Conservation (phyloP, 2,329 filamentous ascomycete genomes). For the Lasiodiplodia sp. region DNA sequence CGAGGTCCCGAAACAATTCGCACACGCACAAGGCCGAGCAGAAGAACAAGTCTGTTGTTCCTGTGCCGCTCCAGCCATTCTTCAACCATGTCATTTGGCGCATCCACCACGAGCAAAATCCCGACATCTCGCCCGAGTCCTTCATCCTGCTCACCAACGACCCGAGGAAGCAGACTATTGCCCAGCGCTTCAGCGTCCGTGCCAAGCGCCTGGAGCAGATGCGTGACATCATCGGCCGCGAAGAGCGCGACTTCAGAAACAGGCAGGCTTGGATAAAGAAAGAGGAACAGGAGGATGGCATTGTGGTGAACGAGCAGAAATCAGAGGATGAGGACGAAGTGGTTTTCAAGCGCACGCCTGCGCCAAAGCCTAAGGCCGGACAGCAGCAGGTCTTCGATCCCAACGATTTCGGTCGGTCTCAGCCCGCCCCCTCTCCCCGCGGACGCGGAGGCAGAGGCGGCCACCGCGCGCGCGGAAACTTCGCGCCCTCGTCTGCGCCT, state of each 20-base stretch:
- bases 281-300: conserved; percentile 40
- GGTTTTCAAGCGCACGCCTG: conserved; percentile 39
- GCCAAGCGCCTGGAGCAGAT: conserved; percentile 59
- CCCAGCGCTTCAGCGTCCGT: conserved; percentile 58
- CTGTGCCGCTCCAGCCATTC: conserved; percentile 52
- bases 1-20: conserved; percentile 17
- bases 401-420: conserved; percentile 55
- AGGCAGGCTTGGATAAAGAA: conserved; percentile 47
- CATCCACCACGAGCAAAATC: conserved; percentile 58
- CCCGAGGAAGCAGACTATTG: conserved; percentile 52
- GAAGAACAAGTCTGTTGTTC: conserved; percentile 45
- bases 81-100: conserved; percentile 62
- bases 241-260: conserved; percentile 57
- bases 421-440: conserved; percentile 33
- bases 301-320: background rate
- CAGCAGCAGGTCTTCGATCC: conserved; percentile 54
- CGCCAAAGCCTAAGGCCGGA: conserved; percentile 36
- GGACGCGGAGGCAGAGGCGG: conserved; percentile 38
- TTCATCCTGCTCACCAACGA: conserved; percentile 62
- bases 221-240: conserved; percentile 56
- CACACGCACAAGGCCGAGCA: conserved; percentile 27
- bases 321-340: conserved; percentile 49
- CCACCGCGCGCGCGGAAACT: conserved; percentile 35
- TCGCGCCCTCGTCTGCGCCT: conserved; percentile 27
- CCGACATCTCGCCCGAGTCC: conserved; percentile 55